These are phyloP conservation scores for Beauveria asiatica DNA, from an alignment of 2,329 filamentous ascomycete species.

Conservation along the genomic window DNA sequence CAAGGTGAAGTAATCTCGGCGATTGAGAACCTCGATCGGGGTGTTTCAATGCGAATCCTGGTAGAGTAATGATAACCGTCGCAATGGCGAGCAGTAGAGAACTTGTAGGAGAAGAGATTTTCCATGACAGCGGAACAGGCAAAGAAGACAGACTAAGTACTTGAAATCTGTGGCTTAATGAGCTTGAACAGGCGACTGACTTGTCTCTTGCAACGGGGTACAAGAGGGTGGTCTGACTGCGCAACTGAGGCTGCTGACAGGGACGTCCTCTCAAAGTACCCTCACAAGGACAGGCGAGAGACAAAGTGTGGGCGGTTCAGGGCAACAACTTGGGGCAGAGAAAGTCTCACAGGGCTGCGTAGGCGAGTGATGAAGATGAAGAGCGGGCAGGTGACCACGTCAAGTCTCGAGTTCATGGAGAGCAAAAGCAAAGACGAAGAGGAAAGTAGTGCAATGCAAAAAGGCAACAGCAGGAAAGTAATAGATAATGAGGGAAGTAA, in stretches of 20 bases:
- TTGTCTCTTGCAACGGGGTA: neutral
- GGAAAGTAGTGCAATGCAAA: neutral
- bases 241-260: slow-evolving; percentile 6
- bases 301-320: neutral
- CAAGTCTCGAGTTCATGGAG: neutral
- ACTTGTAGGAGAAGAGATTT: neutral
- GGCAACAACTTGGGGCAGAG: neutral
- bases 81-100: neutral
- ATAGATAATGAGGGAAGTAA: neutral
- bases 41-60: neutral
- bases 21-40: neutral
- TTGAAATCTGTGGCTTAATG: neutral
- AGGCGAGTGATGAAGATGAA: slow-evolving; percentile 1
- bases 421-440: neutral
- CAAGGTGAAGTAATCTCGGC: neutral
- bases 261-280: neutral
- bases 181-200: neutral
- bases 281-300: slow-evolving; percentile 1
- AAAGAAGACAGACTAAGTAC: neutral
- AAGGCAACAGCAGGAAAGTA: neutral
- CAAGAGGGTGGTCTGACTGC: slow-evolving; percentile 8
- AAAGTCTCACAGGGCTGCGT: slow-evolving; percentile 1
- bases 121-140: neutral
- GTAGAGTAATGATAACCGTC: neutral
- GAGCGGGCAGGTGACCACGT: slow-evolving; percentile 5